Base-by-base conservation (phyloP, 352 stramenopile species). In the Globisporangium cederbergense region DNA sequence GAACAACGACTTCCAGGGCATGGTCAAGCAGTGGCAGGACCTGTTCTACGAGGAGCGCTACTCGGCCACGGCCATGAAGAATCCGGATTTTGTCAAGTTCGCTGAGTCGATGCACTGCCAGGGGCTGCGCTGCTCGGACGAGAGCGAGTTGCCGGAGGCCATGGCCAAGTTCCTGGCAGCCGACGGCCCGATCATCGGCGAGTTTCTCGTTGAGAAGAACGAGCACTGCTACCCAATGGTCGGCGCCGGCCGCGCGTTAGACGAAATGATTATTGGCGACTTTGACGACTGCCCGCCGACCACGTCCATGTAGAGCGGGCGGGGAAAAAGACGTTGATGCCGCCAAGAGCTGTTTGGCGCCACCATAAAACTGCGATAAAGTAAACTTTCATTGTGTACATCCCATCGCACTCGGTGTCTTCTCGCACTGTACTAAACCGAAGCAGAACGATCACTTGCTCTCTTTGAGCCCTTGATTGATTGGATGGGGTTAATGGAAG, bases 21-120 rank as follows among this genome's bases (percentile, higher is more conserved):
- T 99, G 96, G 96, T 99, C 58, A 97, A 98, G 82, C 96, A 98
- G 75, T 99, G 96, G 96, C 95, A 99, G 75, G 89, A 97, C 64
- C 81, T 98, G 63, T 99, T 99, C 72, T 98, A 99, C 77, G 89
- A 98, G 50, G 85, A 98, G 73, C 90, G 95, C 42, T 98, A 98
- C 75, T 96, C 90, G 58, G 77, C 76, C 30, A 96, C 90, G 20
- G 70, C 80, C 58, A 96, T 97, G 90, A 93, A 88, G 67, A 98
- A 98, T 77, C 96, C 96, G 8, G 86, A 98, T 70, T 98, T 98
- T 66, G 78, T 88, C 65, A 97, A 93, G 67, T 89, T 98, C 62
- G 96, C 96, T 3, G 83, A 96, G 63, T 74, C 93, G 8, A 98
- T 98, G 83, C 88, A 96, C 66, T 98, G 96, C 68, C 86, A 98